Base-by-base conservation (phyloP, 306 rosid genomes). In the Casuarina cunninghamiana region DNA sequence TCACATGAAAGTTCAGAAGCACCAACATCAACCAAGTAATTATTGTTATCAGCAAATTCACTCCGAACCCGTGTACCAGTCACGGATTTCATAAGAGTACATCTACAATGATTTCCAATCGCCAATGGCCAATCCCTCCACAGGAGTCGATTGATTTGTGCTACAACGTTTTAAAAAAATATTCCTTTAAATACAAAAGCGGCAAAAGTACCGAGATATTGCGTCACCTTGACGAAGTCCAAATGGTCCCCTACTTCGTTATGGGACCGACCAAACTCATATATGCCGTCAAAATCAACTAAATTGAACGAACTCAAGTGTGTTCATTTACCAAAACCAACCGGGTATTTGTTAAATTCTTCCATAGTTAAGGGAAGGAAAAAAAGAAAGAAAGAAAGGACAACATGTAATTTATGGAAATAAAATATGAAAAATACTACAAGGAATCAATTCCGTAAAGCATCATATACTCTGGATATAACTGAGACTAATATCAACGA, bases 11-110 rank as follows among this genome's bases (percentile, higher is more conserved):
- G 81, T 74, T 21, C 76, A 73, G 69, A 57, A 51, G 57, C 77
- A 87, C 77, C 75, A 73, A 43, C 69, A 83, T 75, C 83, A 84
- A 75, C 86, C 86, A 86, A 80, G 79, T 73, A 75, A 71, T 69
- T 53, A 78, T 44, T 37, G 69, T 79, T 74, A 72, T 73, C 86
- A 78, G 83, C 73, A 89, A 83, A 79, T 69, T 86, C 90, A 88
- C 89, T 87, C 85, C 54, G 15, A 83, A 78, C 82, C 87, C 86
- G 87, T 86, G 89, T 79, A 49, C 65, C 37, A 77, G 79, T 86
- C 87, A 88, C 83, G 81, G 88, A 80, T 77, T 79, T 74, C 80
- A 78, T 69, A 80, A 77, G 71, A 87, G 80, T 42, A 49, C 83
- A 81, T 73, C 80, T 66, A 73, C 77, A 82, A 81, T 73, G 54